These are phyloP conservation scores for Aspergillus wentii DNA, from an alignment of 495 filamentous ascomycete species.

Conservation along the genomic window DNA sequence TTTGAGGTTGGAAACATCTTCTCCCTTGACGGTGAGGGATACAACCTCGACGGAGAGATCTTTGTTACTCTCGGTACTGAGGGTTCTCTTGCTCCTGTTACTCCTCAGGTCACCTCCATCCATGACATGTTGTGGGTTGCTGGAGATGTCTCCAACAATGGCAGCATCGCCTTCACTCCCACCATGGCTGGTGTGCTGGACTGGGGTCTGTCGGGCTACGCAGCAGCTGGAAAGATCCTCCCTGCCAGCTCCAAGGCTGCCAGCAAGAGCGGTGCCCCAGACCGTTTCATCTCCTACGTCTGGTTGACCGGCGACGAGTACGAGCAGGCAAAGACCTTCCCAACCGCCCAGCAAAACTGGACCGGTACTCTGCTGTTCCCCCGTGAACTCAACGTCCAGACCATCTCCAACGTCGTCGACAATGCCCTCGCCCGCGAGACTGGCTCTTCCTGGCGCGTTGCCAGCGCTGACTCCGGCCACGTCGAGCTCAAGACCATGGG, in stretches of 20 bases:
- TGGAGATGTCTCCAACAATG: constrained; percentile 7
- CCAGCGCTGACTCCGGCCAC: background rate
- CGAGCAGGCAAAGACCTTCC: constrained; percentile 10
- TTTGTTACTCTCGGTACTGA: constrained; percentile 16
- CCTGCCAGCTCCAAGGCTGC: constrained; percentile 10
- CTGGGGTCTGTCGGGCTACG: constrained; percentile 16
- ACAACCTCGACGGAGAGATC: constrained; percentile 9
- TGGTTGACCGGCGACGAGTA: constrained; percentile 17
- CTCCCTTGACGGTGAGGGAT: constrained; percentile 10
- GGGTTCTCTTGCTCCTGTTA: constrained; percentile 8
- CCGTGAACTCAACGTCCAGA: constrained; percentile 11
- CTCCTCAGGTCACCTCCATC: constrained; percentile 8
- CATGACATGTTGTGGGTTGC: constrained; percentile 18
- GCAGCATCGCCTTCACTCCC: constrained; percentile 8
- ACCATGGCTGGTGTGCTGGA: constrained; percentile 19
- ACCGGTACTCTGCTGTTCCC: constrained; percentile 13
- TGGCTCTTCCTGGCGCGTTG: constrained; percentile 11
- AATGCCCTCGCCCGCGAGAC: constrained; percentile 13
- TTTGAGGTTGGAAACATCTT: constrained; percentile 16
- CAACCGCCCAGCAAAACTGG: constrained; percentile 14
- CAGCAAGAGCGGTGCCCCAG: constrained; percentile 9
- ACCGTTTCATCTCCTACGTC: constrained; percentile 13
- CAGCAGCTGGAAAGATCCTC: constrained; percentile 15
- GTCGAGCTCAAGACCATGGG: constrained; percentile 14
- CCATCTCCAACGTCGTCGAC: constrained; percentile 11